phyloP scores from a whole-genome alignment of 2,329 filamentous ascomycete genomes.

The Colletotrichum sidae region DNA sequence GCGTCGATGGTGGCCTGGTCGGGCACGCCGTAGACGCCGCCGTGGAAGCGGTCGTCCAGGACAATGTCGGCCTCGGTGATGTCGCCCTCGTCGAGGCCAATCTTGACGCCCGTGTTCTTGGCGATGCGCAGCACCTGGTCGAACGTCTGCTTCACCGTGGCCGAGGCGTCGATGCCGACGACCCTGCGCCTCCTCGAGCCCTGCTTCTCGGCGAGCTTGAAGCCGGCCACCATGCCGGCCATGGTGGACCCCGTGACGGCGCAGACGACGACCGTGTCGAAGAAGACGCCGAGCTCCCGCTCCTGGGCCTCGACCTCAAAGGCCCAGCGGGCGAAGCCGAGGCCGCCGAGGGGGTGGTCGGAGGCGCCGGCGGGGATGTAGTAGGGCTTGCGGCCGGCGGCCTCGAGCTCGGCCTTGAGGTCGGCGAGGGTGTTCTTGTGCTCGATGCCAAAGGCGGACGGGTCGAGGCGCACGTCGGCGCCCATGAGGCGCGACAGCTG shows the following conservation, averaged over 20 bases:
- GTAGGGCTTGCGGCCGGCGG: constrained; percentile 70
- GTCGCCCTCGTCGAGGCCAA: constrained; percentile 69
- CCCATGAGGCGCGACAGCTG: constrained; percentile 77
- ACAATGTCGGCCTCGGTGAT: constrained; percentile 72
- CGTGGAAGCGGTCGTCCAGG: constrained; percentile 74
- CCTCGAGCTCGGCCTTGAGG: constrained; percentile 64
- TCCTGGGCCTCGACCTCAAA: constrained; percentile 77
- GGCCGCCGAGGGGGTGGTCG: constrained; percentile 75
- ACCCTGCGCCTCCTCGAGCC: constrained; percentile 51
- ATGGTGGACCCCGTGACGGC: constrained; percentile 78
- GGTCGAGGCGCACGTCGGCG: constrained; percentile 71
- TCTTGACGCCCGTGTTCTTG: constrained; percentile 69
- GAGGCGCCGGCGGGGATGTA: constrained; percentile 79
- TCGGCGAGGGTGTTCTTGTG: constrained; percentile 71
- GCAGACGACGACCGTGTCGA: constrained; percentile 76
- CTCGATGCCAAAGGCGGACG: constrained; percentile 73
- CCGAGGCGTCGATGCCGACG: constrained; percentile 53
- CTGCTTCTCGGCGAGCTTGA: constrained; percentile 68
- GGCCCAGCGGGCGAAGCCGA: constrained; percentile 79
- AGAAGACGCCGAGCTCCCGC: constrained; percentile 69
- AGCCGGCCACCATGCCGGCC: constrained; percentile 79
- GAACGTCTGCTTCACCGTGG: constrained; percentile 68
- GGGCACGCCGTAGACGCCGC: constrained; percentile 74
- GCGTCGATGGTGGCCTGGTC: constrained; percentile 74
- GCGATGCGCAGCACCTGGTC: constrained; percentile 77